Percentiles rank a stretch among this genome's conserved stretches.
These are phyloP conservation scores for Malus fusca DNA, from an alignment of 306 rosid species.

Conservation along the genomic window DNA sequence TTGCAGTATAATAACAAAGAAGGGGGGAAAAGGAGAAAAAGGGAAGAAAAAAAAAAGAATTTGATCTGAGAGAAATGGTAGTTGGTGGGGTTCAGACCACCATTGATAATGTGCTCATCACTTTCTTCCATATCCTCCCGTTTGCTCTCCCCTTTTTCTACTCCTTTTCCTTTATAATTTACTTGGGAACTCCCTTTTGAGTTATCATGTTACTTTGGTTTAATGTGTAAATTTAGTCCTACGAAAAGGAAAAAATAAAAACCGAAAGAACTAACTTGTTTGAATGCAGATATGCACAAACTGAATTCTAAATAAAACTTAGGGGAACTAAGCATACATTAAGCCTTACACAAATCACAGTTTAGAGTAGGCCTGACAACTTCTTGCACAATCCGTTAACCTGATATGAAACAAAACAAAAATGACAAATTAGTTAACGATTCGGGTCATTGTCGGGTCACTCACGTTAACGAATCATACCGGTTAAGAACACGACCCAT, in stretches of 20 bases:
- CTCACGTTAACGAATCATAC: no score
- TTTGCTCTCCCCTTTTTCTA: conserved; percentile 19
- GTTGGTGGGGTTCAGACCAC: conserved; percentile 54
- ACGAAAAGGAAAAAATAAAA: neutral
- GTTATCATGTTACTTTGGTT: no score
- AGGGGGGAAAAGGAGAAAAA: neutral
- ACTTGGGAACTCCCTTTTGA: neutral
- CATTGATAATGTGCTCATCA: conserved; percentile 38
- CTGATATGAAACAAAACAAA: no score
- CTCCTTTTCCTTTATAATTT: neutral
- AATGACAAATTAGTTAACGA: no score
- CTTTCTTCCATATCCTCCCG: conserved; percentile 42
- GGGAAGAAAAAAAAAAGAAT: neutral
- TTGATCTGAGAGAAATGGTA: conserved; percentile 30
- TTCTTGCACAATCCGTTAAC: no score
- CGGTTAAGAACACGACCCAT: no score
- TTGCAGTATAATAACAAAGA: conserved; percentile 18
- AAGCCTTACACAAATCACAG: neutral
- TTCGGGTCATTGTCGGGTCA: no score
- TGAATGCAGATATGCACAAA: no score
- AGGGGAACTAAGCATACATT: neutral
- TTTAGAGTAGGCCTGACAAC: no score
- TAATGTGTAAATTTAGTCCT: neutral
- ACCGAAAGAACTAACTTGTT: neutral
- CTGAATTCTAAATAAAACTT: no score